Base-by-base conservation (phyloP, 148 eudicot genomes). In the Vaccinium macrocarpon region DNA sequence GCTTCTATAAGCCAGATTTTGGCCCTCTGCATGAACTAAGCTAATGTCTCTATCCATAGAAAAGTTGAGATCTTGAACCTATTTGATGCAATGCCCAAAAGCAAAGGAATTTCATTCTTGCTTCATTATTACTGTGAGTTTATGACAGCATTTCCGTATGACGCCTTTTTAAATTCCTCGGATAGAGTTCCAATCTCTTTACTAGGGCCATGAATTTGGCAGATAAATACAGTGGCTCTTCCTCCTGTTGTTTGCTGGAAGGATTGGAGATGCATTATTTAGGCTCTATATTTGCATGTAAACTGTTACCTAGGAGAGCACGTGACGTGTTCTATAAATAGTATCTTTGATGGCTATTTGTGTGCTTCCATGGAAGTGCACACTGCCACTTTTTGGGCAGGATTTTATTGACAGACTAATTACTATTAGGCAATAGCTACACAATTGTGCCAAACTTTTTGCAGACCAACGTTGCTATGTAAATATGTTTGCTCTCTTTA, bases 271-370 rank as follows among this genome's bases (percentile, higher is more conserved):
- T 46, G 53, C 52, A 75, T 75, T 19, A 55, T 71, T 42, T 72
- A 72, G 62, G 59, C 21, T 49, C 46, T 38, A 21, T 6, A n/a
- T 46, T 79, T 79, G 81, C 52, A 74, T 55, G 81, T 12, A 15
- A 78, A 23, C 29, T 21, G 3, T 78, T 78, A 25, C 81, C 29
- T 29, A 5, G 21, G 38, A 52, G n/a, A 66, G 56, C 57, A 76
- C 15, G 5, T 52, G 81, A 53, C 19, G 7, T 29, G 4, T 29
- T 78, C 57, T 78, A 59, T 35, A 52, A 27, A 29, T 78, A 8
- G 64, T 64, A 27, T 72, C n/a, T 16, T 72, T 23, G 16, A 72
- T 78, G 81, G 23, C 25, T 9, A 76, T 79, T 79, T 55, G 81
- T 14, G 61, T 55, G 48, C 66, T 61, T 56, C 49, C 48, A 19